These are phyloP conservation scores for Jatropha curcas DNA, from an alignment of 345 rosid genomes.

Conservation along the genomic window DNA sequence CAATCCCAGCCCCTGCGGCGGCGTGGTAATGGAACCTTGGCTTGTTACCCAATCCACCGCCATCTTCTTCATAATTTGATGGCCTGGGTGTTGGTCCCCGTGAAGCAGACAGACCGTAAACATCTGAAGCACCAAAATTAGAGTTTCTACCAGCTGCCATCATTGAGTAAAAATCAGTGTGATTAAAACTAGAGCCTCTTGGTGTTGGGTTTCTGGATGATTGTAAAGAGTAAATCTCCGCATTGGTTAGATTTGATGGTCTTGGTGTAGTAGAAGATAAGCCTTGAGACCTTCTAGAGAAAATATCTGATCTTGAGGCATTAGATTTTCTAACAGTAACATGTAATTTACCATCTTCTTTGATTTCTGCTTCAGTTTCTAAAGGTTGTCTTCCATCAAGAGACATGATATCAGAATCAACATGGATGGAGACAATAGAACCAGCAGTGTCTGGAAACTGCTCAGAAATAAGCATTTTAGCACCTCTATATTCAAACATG, in stretches of 20 bases:
- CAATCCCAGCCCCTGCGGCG: conserved; percentile 36
- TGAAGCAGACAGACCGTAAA: conserved; percentile 53
- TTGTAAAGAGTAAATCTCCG: conserved; percentile 85
- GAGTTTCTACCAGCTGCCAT: conserved; percentile 87
- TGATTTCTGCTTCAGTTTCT: conserved; percentile 84
- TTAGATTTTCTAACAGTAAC: conserved; percentile 85
- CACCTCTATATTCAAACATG: conserved; percentile 88
- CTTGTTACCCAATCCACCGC: conserved; percentile 30
- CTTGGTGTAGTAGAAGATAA: conserved; percentile 69
- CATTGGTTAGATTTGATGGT: conserved; percentile 87
- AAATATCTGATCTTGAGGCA: conserved; percentile 70
- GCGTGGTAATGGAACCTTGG: conserved; percentile 54
- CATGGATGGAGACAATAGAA: conserved; percentile 85
- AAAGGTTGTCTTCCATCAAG: conserved; percentile 76
- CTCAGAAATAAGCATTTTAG: conserved; percentile 81
- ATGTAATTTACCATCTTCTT: conserved; percentile 86
- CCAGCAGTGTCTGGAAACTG: conserved; percentile 96
- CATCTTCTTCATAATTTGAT: conserved; percentile 83
- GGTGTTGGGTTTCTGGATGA: conserved; percentile 85
- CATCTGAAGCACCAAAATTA: conserved; percentile 73
- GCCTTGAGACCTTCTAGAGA: conserved; percentile 59
- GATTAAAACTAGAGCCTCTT: conserved; percentile 86
- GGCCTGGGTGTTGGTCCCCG: conserved; percentile 85
- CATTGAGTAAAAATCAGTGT: conserved; percentile 82
- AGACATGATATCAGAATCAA: conserved; percentile 86